Conservation (phyloP, 139 green algal genomes). For the Penium margaritaceum region DNA sequence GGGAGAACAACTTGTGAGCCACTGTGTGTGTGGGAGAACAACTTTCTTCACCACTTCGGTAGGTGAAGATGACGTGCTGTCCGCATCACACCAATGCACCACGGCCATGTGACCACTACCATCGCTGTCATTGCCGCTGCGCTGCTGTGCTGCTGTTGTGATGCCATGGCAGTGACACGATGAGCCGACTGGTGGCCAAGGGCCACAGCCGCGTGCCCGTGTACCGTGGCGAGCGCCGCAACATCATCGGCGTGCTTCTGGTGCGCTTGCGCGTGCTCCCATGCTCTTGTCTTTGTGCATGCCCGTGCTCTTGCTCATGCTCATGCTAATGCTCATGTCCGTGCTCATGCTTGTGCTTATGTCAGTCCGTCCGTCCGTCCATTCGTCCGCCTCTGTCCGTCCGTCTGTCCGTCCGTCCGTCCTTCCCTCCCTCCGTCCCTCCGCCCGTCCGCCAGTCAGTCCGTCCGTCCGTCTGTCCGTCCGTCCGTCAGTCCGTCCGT, state of each 20-base stretch:
- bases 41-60: no score
- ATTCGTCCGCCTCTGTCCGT: no score
- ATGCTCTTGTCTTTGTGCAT: background rate
- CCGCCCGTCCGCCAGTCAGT: background rate
- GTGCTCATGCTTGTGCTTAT: background rate
- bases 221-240: conserved; percentile 20
- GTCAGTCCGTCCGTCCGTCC: no score
- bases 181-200: conserved; percentile 34
- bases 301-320: background rate
- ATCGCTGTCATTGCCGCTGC: no score
- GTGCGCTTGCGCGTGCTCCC: conserved; percentile 2
- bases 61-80: no score
- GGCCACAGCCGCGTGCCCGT: conserved; percentile 46
- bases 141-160: no score
- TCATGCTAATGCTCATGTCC: background rate
- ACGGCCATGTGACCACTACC: no score
- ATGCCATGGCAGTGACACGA: conserved; percentile 39
- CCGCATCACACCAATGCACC: no score
- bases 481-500: background rate
- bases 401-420: background rate
- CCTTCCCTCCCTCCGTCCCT: background rate
- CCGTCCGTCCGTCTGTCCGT: background rate
- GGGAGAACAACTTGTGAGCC: background rate
- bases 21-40: no score
- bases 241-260: conserved; percentile 41